These are phyloP conservation scores for Diplogelasinospora grovesii DNA, from an alignment of 495 filamentous ascomycete species.

Conservation along the genomic window DNA sequence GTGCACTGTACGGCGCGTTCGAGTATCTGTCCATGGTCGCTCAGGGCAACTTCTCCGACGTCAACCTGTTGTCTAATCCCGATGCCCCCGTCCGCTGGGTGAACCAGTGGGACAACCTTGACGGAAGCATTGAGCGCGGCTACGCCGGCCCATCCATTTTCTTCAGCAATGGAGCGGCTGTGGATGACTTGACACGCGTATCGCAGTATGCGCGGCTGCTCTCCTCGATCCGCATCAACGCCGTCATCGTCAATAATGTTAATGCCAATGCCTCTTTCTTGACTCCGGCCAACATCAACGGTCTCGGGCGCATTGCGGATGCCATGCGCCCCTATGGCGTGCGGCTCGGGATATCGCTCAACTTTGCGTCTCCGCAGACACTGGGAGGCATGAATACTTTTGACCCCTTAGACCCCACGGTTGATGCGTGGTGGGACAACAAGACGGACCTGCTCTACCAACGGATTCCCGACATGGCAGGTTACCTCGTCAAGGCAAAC, in stretches of 20 bases:
- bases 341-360: constrained; percentile 57
- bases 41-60: constrained; percentile 53
- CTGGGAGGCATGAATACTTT: constrained; percentile 53
- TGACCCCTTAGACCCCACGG: constrained; percentile 55
- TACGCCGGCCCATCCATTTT: constrained; percentile 67
- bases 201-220: constrained; percentile 60
- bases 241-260: constrained; percentile 64
- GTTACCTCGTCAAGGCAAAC: constrained; percentile 67
- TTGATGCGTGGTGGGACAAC: constrained; percentile 56
- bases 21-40: constrained; percentile 59
- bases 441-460: constrained; percentile 53
- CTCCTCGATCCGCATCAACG: constrained; percentile 62
- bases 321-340: constrained; percentile 61
- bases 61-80: constrained; percentile 50
- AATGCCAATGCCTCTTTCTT: constrained; percentile 59
- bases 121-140: constrained; percentile 62
- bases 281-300: constrained; percentile 49
- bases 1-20: constrained; percentile 63
- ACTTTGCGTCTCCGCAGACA: constrained; percentile 57
- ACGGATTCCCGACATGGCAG: constrained; percentile 58
- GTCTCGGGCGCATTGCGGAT: constrained; percentile 56
- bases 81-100: constrained; percentile 60
- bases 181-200: constrained; percentile 51
- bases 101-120: constrained; percentile 70
- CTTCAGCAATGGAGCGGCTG: constrained; percentile 50